phyloP scores from a whole-genome alignment of 208 protist species.

The Acanthamoeba culbertsoni region DNA sequence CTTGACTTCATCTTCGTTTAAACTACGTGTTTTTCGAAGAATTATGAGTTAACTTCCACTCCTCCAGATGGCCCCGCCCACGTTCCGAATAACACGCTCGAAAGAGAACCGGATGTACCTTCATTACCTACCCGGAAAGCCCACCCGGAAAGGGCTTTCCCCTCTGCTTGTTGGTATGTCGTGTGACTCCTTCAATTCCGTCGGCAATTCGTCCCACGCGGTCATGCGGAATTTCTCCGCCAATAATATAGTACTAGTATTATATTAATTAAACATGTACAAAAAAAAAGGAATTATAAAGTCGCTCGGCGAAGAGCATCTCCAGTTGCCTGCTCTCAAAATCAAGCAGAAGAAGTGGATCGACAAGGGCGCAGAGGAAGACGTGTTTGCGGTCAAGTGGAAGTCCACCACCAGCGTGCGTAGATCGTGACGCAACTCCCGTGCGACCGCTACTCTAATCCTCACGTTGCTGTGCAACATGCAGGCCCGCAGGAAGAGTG shows the following conservation, averaged over 20 bases:
- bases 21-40: not conserved
- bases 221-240: not conserved
- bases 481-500: not conserved
- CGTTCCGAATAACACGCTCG: not conserved
- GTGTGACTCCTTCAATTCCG: not conserved
- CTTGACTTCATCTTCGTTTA: not conserved
- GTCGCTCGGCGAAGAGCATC: not conserved
- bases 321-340: not conserved
- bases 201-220: not conserved
- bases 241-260: not conserved
- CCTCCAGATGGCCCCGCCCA: conserved; percentile 34
- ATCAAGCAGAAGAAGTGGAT: conserved; percentile 56
- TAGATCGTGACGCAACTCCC: too few species aligned
- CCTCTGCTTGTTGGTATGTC: conserved; percentile 41
- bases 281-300: conserved; percentile 50
- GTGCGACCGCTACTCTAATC: too few species aligned
- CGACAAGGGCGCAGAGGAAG: conserved; percentile 35
- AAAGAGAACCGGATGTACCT: not conserved
- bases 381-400: conserved; percentile 5
- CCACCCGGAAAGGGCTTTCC: not conserved
- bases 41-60: not conserved
- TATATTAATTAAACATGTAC: not conserved
- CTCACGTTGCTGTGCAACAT: not conserved
- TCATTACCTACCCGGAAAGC: conserved; percentile 28
- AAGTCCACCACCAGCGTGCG: not conserved